A percentile compares a stretch with the other conserved stretches of the same genome.
Evolutionary conservation across 176 grass and related monocot species (phyloP).

Genomic region (Avena eriantha): DNA sequence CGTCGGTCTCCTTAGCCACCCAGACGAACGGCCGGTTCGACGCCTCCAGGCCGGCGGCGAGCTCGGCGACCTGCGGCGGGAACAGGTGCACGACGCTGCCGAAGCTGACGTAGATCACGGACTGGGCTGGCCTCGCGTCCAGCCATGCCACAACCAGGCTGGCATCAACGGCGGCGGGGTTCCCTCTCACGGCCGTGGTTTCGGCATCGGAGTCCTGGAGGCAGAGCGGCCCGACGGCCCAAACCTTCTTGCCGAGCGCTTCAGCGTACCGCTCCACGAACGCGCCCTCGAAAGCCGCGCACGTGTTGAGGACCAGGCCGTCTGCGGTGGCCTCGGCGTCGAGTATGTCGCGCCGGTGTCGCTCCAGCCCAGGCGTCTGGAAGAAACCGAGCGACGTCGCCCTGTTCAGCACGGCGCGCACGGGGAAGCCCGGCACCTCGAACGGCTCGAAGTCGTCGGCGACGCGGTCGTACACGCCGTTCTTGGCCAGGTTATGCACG

Average conservation of each 20-base stretch:
- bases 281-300: conserved; percentile 40
- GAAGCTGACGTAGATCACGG: conserved; percentile 64
- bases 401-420: conserved; percentile 27
- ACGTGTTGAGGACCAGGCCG: conserved; percentile 61
- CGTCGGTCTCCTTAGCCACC: conserved; percentile 35
- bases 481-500: conserved; percentile 13
- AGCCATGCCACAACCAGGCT: conserved; percentile 43
- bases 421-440: conserved; percentile 47
- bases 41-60: conserved; percentile 54
- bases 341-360: conserved; percentile 29
- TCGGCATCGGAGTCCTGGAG: conserved; percentile 26
- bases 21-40: conserved; percentile 48
- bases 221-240: conserved; percentile 61
- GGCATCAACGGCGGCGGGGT: conserved; percentile 34
- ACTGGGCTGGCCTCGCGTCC: conserved; percentile 35
- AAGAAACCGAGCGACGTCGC: conserved; percentile 53
- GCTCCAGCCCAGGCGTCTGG: conserved; percentile 44
- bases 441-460: conserved; percentile 47
- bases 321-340: conserved; percentile 57
- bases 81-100: conserved; percentile 43
- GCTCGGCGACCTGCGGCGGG: conserved; percentile 49
- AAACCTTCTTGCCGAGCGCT: conserved; percentile 46
- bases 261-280: conserved; percentile 48
- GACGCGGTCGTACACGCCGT: conserved; percentile 26
- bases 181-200: conserved; percentile 43